A percentile compares a stretch with the other conserved stretches of the same genome.
Evolutionary conservation across 106 monocot species (phyloP).

Genomic region (Posidonia australis): DNA sequence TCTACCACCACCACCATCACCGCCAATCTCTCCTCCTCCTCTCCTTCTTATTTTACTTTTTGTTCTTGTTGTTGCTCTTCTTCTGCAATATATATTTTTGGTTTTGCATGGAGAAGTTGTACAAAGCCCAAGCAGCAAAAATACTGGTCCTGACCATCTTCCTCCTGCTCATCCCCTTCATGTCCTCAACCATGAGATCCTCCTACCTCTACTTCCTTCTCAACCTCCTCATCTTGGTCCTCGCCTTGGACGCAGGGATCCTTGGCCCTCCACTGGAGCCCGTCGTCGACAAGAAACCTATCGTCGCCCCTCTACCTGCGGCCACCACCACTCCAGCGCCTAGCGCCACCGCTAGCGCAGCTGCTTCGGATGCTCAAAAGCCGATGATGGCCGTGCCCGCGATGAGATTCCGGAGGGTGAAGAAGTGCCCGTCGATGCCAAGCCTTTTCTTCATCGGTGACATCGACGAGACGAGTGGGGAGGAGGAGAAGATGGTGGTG

Average conservation of each 20-base stretch:
- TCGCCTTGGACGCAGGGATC: slow-evolving; percentile 55
- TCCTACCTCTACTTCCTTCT: slow-evolving; percentile 71
- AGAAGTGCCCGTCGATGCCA: slow-evolving; percentile 49
- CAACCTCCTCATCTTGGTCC: slow-evolving; percentile 60
- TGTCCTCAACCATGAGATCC: slow-evolving; percentile 36
- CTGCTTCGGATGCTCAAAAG: background rate
- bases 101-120: slow-evolving; percentile 28
- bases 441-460: slow-evolving; percentile 69
- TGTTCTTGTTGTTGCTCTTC: no score
- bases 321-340: background rate
- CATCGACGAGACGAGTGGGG: slow-evolving; percentile 17
- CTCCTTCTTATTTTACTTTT: no score
- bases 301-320: background rate
- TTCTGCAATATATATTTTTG: no score
- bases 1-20: no score
- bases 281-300: background rate
- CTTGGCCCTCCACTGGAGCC: slow-evolving; percentile 1
- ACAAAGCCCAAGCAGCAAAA: slow-evolving; percentile 36
- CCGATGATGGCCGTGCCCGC: background rate
- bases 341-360: background rate
- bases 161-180: slow-evolving; percentile 37
- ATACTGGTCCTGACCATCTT: slow-evolving; percentile 31
- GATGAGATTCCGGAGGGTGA: slow-evolving; percentile 12
- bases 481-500: slow-evolving; percentile 3
- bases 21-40: no score